phyloP scores from a whole-genome alignment of 805 yeast genomes.

The Starmerella asiatica region DNA sequence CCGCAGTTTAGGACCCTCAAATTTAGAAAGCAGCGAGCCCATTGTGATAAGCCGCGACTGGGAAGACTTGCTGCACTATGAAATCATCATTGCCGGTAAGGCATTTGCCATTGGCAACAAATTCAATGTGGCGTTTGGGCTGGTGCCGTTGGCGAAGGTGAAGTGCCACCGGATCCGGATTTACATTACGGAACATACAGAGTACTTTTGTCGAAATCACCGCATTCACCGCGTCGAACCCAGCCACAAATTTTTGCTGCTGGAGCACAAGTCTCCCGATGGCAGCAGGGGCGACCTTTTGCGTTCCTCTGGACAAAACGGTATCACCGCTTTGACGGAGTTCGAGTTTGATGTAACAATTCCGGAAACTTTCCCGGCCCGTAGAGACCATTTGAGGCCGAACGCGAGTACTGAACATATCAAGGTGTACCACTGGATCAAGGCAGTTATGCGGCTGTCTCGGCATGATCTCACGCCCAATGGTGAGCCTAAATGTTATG shows the following conservation, averaged over 20 bases:
- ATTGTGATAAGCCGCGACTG: constrained; percentile 81
- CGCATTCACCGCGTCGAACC: constrained; percentile 92
- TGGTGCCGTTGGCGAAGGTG: constrained; percentile 78
- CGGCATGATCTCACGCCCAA: constrained; percentile 37
- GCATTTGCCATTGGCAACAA: constrained; percentile 71
- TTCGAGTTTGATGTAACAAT: constrained; percentile 77
- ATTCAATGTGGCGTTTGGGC: constrained; percentile 69
- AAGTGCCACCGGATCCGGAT: constrained; percentile 75
- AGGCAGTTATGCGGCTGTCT: constrained; percentile 70
- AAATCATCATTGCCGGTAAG: constrained; percentile 81
- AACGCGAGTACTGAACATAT: constrained; percentile 70
- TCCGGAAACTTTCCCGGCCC: constrained; percentile 51
- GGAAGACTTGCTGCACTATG: constrained; percentile 86
- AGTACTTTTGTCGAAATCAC: constrained; percentile 73
- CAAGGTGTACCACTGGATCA: constrained; percentile 91
- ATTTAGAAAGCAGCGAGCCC: constrained; percentile 84
- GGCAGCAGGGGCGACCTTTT: constrained; percentile 24
- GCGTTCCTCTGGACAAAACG: constrained; percentile 18
- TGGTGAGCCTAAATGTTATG: constrained; percentile 73
- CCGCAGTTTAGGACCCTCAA: constrained; percentile 62
- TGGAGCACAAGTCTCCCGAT: constrained; percentile 44
- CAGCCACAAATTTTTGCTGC: constrained; percentile 56
- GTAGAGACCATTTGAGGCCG: constrained; percentile 52
- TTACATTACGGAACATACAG: constrained; percentile 76
- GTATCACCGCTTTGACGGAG: constrained; percentile 39